Evolutionary conservation across 2,329 filamentous ascomycete genomes (phyloP), one percentile per base, ranked within the genome.

Genomic region (Alternaria postmessia): DNA sequence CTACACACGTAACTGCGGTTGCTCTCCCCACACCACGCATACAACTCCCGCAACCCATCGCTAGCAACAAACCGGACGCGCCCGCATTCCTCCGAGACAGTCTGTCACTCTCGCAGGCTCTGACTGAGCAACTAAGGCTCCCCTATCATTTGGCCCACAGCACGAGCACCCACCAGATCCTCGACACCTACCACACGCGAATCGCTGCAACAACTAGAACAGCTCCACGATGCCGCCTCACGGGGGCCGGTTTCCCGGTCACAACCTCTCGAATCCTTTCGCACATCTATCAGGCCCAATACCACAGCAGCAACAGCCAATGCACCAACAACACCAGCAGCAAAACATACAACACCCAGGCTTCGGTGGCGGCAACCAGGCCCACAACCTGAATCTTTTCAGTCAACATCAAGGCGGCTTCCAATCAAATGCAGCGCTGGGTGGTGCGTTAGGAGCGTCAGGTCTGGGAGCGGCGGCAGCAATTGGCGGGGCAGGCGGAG

Each of bases 281-380:
- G 79, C 83, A 46, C 84, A 87, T 67, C 79, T 87, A 46, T 68
- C 68, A 53, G 85, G 85, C 67, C 81, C 77, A 64, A 64, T 68
- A 18, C 66, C 65, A 47, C 69, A 70, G 47, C 69, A 66, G 48
- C 64, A 64, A 49, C 61, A 67, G 36, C 72, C 78, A 58, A 81
- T 82, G 59, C 81, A 84, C 80, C 70, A 82, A 63, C 74, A 78
- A 57, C 82, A 82, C 59, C 81, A 84, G 80, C 70, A 82, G 63
- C 85, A 86, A 55, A 85, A 83, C 46, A 82, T 94, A 57, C 84
- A 85, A 61, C 91, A 91, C 75, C 88, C 91, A 51, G 86, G 85
- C 57, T 96, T 95, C 77, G 87, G 73, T 54, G 72, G 66, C 57
- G 74, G 62, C 53, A 78, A 71, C 60, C 76, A 74, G 88, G 88